Evolutionary conservation across 2,329 filamentous ascomycete genomes (phyloP), one percentile per base, ranked within the genome.

Genomic region (Aspergillus caelatus): DNA sequence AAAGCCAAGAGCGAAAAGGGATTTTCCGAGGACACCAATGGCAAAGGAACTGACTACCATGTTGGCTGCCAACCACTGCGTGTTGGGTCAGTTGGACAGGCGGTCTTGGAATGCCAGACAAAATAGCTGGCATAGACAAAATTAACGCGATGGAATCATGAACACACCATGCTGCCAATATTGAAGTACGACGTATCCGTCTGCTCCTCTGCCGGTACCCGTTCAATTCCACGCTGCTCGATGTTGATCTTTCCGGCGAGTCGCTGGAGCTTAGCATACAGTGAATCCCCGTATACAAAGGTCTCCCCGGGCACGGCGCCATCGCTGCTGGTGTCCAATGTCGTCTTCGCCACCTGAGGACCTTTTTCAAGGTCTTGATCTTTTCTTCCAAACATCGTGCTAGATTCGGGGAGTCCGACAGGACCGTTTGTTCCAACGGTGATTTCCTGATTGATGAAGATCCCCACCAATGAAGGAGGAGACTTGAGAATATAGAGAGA

Each of bases 11-110:
- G 78, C 77, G 77, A 92, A 94, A 28, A 91, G 78, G 10, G 88
- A 84, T n/a, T 88, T 83, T 1, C 86, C 89, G 7, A 91, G 84
- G 21, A 91, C 86, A 53, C 91, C 92, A 61, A 93, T 89, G 56
- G 91, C 90, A 71, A 93, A 92, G 16, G 89, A 89, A 28, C 88
- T 89, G 55, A 92, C 88, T 59, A 91, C 89, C 88, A 93, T 88
- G 78, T 93, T 93, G 71, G 90, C 89, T 1, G 90, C 89, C 52
- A 92, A 81, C 91, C 91, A 93, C 88, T 91, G 67, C 28, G 48
- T 68, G 61, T 48, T 58, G 65, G 67, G 71, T 75, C 66, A 72
- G 71, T 70, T 65, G 58, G 66, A 67, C 64, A 62, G 52, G 57
- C 53, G 59, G 48, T 59, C 62, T 62, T 57, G 52, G 16, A 58